A percentile compares a stretch with the other conserved stretches of the same genome.
These are phyloP conservation scores for Carnegiea gigantea DNA, from an alignment of 179 eudicot genomes.

Conservation along the genomic window DNA sequence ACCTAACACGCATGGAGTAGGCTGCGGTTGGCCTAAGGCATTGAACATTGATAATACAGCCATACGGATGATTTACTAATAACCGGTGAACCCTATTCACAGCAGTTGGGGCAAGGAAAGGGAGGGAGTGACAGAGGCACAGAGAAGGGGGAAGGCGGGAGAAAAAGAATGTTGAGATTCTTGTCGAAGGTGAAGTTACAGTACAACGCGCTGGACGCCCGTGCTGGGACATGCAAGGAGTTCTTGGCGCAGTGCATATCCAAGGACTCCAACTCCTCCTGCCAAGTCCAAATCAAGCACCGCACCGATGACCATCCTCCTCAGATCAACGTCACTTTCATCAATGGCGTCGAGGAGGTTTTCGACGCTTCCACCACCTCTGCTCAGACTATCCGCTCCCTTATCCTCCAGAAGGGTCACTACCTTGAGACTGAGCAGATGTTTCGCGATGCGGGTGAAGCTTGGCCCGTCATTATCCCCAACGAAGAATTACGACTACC, in stretches of 20 bases:
- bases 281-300: slow-evolving; percentile 67
- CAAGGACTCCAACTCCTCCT: slow-evolving; percentile 73
- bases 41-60: too few species aligned
- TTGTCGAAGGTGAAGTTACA: slow-evolving; percentile 79
- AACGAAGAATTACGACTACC: slow-evolving; percentile 47
- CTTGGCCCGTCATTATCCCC: slow-evolving; percentile 78
- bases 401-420: slow-evolving; percentile 70
- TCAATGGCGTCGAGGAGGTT: slow-evolving; percentile 67
- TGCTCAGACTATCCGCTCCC: slow-evolving; percentile 61
- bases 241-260: slow-evolving; percentile 86
- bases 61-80: too few species aligned
- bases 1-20: too few species aligned
- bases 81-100: too few species aligned
- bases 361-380: slow-evolving; percentile 72
- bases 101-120: too few species aligned
- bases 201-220: slow-evolving; percentile 78
- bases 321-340: slow-evolving; percentile 73
- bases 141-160: background rate
- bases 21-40: too few species aligned
- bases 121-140: background rate
- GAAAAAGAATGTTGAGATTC: slow-evolving; percentile 62
- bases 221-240: slow-evolving; percentile 71
- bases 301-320: slow-evolving; percentile 82
- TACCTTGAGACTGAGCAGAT: slow-evolving; percentile 74
- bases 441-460: slow-evolving; percentile 76